Conservation (phyloP, 2,329 filamentous ascomycete genomes). For the Leptodontidium sp. region DNA sequence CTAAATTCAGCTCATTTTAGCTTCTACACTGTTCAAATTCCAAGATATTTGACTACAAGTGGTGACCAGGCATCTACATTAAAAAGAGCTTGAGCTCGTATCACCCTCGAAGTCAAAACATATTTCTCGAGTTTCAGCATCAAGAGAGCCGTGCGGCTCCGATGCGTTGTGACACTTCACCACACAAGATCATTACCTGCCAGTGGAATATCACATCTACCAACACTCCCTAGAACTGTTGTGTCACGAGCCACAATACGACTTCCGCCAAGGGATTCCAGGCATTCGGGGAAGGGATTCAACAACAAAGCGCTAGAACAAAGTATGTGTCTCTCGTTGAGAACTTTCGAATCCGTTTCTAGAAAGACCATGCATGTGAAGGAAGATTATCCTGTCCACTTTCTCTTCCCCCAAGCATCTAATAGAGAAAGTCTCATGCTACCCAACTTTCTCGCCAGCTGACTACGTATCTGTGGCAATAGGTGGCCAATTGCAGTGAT, state of each 20-base stretch:
- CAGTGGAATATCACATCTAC: not conserved
- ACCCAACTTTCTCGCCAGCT: not conserved
- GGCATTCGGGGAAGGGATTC: not conserved
- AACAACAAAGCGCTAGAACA: not conserved
- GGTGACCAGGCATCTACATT: constrained; percentile 10
- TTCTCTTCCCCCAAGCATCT: constrained; percentile 3
- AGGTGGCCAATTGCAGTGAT: constrained; percentile 5
- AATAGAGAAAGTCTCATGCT: constrained; percentile 2
- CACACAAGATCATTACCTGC: not conserved
- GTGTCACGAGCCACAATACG: constrained; percentile 1
- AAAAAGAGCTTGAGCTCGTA: constrained; percentile 4
- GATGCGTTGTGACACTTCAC: constrained; percentile 5
- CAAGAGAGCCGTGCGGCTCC: constrained; percentile 1
- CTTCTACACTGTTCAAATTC: constrained; percentile 3
- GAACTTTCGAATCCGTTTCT: constrained; percentile 4
- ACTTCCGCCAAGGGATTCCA: not conserved
- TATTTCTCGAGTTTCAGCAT: not conserved
- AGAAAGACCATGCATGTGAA: not conserved
- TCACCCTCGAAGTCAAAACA: constrained; percentile 13
- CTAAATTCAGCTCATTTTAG: constrained; percentile 2
- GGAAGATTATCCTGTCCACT: constrained; percentile 5
- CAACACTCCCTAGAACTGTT: not conserved
- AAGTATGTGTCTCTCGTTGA: constrained; percentile 7
- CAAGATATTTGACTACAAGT: constrained; percentile 5
- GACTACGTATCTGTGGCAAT: constrained; percentile 10